Base-by-base conservation (phyloP, 1,284 basidiomycete species). In the Sparassis latifolia region DNA sequence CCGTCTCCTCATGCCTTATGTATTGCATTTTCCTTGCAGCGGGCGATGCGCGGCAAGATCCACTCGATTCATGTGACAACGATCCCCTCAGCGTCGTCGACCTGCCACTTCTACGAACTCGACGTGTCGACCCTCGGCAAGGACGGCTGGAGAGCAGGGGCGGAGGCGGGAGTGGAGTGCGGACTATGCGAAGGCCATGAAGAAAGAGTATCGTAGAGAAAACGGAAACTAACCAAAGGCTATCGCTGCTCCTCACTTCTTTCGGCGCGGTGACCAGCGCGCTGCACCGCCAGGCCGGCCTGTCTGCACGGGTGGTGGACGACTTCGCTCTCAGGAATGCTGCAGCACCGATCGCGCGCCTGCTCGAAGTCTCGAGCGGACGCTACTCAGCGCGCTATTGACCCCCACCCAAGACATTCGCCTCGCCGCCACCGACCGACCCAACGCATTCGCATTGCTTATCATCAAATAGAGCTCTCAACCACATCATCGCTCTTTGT, bases 41-140 rank as follows among this genome's bases (percentile, higher is more conserved):
- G 64, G 87, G 87, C 68, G 84, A n/a, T 89, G 60, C 85, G 83
- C 62, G 87, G 87, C 68, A 82, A 72, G 58, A 84, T 89, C n/a
- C 63, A 85, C 82, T 57, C 81, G 83, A 63, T 87, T 77, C n/a
- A n/a, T 67, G 82, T 89, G 52, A 85, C 79, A 49, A 91, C 87
- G 44, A 87, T 89, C 67, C 78, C 82, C 53, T 80, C 84, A 45
- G 78, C 83, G 40, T 80, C 86, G 47, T 79, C 85, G 51, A 90
- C 82, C 41, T 91, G 90, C 69, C 88, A 91, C 70, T 90, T 91
- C 58, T 91, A 86, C 71, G 89, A 91, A 68, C 78, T 91, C 59
- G 88, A 91, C 67, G 88, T 90, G 38, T 71, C 77, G 28, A 71
- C 70, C 47, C 77, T 90, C 50, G 88, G 89, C 57, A 72, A 78